Base-by-base conservation (phyloP, 2,329 filamentous ascomycete genomes). In the Cordyceps pruinosa region DNA sequence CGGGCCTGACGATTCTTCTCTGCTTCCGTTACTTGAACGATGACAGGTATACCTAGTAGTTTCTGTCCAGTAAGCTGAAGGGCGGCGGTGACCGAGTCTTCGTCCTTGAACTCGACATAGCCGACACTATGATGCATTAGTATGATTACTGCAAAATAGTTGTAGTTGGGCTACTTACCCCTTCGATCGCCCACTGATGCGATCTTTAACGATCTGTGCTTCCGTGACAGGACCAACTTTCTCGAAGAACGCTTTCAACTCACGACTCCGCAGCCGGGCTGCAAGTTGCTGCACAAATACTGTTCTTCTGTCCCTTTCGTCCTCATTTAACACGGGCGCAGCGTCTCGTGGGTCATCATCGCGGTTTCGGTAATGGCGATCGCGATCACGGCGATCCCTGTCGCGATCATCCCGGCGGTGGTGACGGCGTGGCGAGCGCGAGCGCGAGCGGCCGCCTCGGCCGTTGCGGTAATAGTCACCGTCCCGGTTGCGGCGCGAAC, bases 251-350 rank as follows among this genome's bases (percentile, higher is more conserved):
- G 86, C 83, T 72, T 95, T 93, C 62, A 99, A 80, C 72, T 97
- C 91, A 68, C 90, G 91, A 57, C 90, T 96, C 65, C 93, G 87
- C 63, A 97, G 82, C 68, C 94, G 89, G 64, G 92, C 92, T 64
- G 94, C 94, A 69, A 99, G 87, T 75, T 99, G 94, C 78, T 99
- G 94, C 56, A 99, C 94, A 70, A 99, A 99, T 59, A 99, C 90
- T 58, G 95, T 99, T 67, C 94, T 89, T 66, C 90, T 88, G 76
- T 99, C 94, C 69, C 93, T 88, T 75, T 99, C 94, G 74, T 97
- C 94, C 72, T 97, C 92, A 66, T 89, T 96, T 60, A 89, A 84
- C 68, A 89, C 85, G 28, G 90, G 87, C 54, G 87, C 85, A 57
- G 70, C 72, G 61, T 83, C 81, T 64, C 73, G 68, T 44, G 69